Conservation (phyloP, 179 eudicot genomes). For the Amaranthus tricolor region DNA sequence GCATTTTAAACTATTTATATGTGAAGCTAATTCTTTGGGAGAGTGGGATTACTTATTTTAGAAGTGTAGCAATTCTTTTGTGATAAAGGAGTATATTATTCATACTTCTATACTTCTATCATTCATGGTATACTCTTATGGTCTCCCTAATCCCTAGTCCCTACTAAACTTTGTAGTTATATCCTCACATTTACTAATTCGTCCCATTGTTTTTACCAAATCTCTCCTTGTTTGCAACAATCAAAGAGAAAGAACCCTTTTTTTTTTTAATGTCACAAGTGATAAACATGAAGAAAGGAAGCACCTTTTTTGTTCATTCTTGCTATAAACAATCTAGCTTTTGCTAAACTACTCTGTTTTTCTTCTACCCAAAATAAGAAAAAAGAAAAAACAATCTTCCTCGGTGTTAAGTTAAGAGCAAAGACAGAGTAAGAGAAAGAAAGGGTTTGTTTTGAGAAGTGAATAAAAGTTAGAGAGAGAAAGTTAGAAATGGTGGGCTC, state of each 20-base stretch:
- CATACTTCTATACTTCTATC: too few species aligned
- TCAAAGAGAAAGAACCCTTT: constrained; percentile 8
- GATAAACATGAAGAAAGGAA: constrained; percentile 13
- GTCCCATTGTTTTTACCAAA: neutral
- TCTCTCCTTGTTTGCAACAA: constrained; percentile 24
- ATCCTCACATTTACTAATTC: too few species aligned
- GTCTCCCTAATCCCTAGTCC: too few species aligned
- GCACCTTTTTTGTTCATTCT: constrained; percentile 22
- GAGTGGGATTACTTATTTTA: too few species aligned
- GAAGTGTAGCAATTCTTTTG: too few species aligned
- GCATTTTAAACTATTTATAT: too few species aligned
- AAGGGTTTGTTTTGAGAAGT: neutral
- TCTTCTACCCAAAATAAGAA: neutral
- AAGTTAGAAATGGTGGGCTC: constrained; percentile 77
- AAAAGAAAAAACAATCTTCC: neutral
- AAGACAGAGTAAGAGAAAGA: constrained; percentile 13
- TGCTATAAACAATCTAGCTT: neutral
- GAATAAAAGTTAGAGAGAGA: constrained; percentile 18
- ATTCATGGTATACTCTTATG: too few species aligned
- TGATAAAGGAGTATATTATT: too few species aligned
- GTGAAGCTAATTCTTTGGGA: too few species aligned
- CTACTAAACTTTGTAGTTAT: too few species aligned
- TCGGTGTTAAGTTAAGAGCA: neutral
- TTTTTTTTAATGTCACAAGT: constrained; percentile 1
- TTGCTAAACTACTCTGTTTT: constrained; percentile 11